phyloP scores from a whole-genome alignment of 2,329 filamentous ascomycete genomes.

The Colletotrichum lupini region DNA sequence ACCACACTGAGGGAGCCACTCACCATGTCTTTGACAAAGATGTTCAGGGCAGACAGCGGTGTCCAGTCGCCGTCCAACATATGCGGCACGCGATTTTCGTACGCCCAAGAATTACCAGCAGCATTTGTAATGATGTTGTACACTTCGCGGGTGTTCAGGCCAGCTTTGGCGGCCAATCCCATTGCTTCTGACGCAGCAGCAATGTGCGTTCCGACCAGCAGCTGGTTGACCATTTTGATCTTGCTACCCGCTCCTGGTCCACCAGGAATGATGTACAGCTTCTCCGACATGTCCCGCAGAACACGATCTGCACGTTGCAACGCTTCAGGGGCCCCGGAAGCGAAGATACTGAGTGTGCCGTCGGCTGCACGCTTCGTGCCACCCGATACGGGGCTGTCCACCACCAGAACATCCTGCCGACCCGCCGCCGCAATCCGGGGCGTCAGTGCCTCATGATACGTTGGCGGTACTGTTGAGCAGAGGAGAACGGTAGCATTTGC shows the following conservation, averaged over 20 bases:
- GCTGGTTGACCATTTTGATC: slow-evolving; percentile 65
- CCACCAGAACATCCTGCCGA: slow-evolving; percentile 54
- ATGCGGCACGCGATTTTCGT: slow-evolving; percentile 65
- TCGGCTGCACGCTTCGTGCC: slow-evolving; percentile 75
- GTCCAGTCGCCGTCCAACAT: slow-evolving; percentile 62
- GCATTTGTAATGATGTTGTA: slow-evolving; percentile 44
- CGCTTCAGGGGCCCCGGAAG: slow-evolving; percentile 61
- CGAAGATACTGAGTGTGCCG: slow-evolving; percentile 76
- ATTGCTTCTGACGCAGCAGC: slow-evolving; percentile 62
- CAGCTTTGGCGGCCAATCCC: slow-evolving; percentile 60
- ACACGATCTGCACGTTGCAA: slow-evolving; percentile 64
- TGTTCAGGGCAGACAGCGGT: slow-evolving; percentile 47
- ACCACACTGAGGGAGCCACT: neutral
- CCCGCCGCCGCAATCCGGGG: slow-evolving; percentile 27
- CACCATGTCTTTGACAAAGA: slow-evolving; percentile 50
- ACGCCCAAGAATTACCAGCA: slow-evolving; percentile 61
- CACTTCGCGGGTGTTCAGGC: slow-evolving; percentile 52
- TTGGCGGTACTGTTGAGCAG: slow-evolving; percentile 50
- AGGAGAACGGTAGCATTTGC: slow-evolving; percentile 40
- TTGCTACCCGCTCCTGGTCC: slow-evolving; percentile 62
- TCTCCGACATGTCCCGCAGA: slow-evolving; percentile 67
- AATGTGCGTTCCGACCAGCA: slow-evolving; percentile 63
- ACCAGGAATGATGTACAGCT: slow-evolving; percentile 63
- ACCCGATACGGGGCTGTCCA: slow-evolving; percentile 80
- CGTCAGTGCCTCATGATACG: slow-evolving; percentile 35